Evolutionary conservation across 1,139 yeast genomes (phyloP).

Genomic region (Tardiomyces depauwii): DNA sequence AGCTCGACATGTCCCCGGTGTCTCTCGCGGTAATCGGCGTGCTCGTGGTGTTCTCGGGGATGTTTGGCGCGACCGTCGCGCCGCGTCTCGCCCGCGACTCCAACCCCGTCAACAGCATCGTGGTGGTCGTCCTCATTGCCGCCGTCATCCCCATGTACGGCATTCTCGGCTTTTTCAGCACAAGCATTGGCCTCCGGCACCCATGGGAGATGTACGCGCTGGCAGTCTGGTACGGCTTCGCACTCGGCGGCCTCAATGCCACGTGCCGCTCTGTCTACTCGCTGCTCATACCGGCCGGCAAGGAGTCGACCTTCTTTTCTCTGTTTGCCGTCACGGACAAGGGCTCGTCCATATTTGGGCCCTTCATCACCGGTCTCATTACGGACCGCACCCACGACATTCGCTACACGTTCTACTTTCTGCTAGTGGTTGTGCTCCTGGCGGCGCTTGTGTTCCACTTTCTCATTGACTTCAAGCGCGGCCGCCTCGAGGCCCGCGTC

Average conservation of each 20-base stretch:
- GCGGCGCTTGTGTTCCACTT: slow-evolving; percentile 40
- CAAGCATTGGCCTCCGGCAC: slow-evolving; percentile 42
- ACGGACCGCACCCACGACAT: slow-evolving; percentile 60
- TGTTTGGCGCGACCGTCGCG: slow-evolving; percentile 44
- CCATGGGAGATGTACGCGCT: slow-evolving; percentile 53
- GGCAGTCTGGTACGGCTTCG: slow-evolving; percentile 61
- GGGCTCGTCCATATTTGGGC: slow-evolving; percentile 62
- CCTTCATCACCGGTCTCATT: slow-evolving; percentile 50
- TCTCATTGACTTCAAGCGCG: slow-evolving; percentile 43
- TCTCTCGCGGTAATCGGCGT: slow-evolving; percentile 50
- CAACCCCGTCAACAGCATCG: slow-evolving; percentile 36
- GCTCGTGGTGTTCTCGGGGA: slow-evolving; percentile 50
- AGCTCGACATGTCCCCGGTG: slow-evolving; percentile 52
- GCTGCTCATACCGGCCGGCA: slow-evolving; percentile 54
- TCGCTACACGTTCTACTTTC: slow-evolving; percentile 52
- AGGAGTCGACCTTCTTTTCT: slow-evolving; percentile 60
- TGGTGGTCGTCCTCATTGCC: slow-evolving; percentile 46
- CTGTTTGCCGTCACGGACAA: slow-evolving; percentile 63
- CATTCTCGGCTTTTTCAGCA: slow-evolving; percentile 42
- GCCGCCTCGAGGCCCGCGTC: slow-evolving; percentile 26
- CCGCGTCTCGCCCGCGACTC: slow-evolving; percentile 27
- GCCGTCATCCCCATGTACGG: slow-evolving; percentile 58
- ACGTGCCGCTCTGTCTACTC: slow-evolving; percentile 53
- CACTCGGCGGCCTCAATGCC: slow-evolving; percentile 57
- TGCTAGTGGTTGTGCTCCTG: slow-evolving; percentile 37